Base-by-base conservation (phyloP, 768 basidiomycete species). In the Agaricus blazei region DNA sequence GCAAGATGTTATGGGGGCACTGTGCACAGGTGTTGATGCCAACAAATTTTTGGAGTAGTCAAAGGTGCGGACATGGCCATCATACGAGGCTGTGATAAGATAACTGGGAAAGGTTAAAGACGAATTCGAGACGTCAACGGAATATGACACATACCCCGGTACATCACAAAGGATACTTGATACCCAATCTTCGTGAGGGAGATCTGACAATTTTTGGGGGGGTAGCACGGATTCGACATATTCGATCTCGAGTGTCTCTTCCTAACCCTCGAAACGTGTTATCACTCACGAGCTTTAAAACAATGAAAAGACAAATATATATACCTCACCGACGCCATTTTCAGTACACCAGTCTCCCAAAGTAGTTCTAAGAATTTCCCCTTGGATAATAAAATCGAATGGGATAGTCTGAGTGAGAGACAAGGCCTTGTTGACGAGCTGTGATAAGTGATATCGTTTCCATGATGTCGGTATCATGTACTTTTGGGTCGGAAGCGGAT, bases 381-480 rank as follows among this genome's bases (percentile, higher is more conserved):
- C 92, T 44, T 80, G 76, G 41, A 97, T 75, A 44, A 99, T 70
- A 68, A 98, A 98, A 69, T 99, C 95, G 66, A 98, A 98, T 0
- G 94, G 95, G 2, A 96, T 75, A 0, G 90, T 84, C 52, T 82
- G 82, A 0, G 78, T 68, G 15, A 88, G 81, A 26, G 81, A 78
- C 27, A 98, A 75, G 1, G 95, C 91, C 65, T 97, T 97, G 75
- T 99, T 99, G 56, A 99, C 85, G 42, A 98, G 86, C 58, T 98
- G 93, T 1, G 95, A 98, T 31, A 99, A 87, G 63, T 98, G 96
- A 69, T 90, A 98, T n/a, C 96, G 85, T 55, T 80, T 83, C 94
- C 94, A 98, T 68, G 81, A 73, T 1, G 85, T 76, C 1, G 97
- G 96, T 14, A 98, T 87, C 83, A 97, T 85, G 67, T 93, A 98